Conservation (phyloP, 257 asterid species). For the Marsdenia floribunda region DNA sequence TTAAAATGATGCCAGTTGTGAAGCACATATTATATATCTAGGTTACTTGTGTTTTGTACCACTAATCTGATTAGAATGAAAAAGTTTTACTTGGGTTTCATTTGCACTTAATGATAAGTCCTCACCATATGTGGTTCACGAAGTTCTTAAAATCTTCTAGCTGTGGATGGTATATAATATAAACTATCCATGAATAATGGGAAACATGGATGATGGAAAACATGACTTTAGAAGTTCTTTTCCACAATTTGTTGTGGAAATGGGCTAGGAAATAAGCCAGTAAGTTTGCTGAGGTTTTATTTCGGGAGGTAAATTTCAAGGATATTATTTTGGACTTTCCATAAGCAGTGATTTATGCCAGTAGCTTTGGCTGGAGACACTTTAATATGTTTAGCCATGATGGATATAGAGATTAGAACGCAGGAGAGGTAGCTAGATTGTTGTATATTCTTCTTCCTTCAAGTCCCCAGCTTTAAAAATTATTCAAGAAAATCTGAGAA, state of each 20-base stretch:
- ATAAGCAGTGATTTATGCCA: not conserved
- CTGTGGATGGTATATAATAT: not conserved
- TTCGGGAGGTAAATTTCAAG: not conserved
- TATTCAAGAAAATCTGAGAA: not conserved
- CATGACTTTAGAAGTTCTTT: not conserved
- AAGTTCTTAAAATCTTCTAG: slow-evolving; percentile 1
- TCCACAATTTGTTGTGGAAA: not conserved
- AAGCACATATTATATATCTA: not conserved
- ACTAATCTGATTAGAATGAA: not conserved
- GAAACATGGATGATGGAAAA: too few species aligned
- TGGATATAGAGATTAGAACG: not conserved
- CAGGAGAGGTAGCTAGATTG: not conserved
- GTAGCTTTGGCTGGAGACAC: not conserved
- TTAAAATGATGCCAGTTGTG: not conserved
- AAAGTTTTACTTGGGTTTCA: not conserved
- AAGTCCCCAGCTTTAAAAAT: not conserved
- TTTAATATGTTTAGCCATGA: not conserved
- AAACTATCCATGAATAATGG: not conserved
- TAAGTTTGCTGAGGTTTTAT: slow-evolving; percentile 1
- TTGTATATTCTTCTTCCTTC: not conserved
- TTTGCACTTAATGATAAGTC: not conserved
- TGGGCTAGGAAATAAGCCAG: not conserved
- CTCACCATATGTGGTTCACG: not conserved
- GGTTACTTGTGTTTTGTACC: not conserved
- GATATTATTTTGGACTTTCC: not conserved